Evolutionary conservation across 768 basidiomycete genomes (phyloP).

Genomic region (Macrolepiota albuminosa): DNA sequence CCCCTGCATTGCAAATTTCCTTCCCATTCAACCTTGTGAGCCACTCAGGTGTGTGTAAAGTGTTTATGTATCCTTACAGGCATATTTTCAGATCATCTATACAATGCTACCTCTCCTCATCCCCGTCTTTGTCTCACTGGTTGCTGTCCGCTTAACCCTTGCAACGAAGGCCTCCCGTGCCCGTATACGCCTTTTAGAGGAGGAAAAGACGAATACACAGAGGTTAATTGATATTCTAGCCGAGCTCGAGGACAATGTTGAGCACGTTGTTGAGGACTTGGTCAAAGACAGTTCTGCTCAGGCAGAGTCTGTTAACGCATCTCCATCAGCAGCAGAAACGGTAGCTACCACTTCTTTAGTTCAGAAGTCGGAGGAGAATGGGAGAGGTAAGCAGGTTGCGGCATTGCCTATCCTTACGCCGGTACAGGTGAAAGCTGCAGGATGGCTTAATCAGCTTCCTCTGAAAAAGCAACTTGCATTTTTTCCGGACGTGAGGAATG

Average conservation of each 20-base stretch:
- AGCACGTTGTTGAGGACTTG: constrained; percentile 56
- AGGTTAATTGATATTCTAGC: constrained; percentile 55
- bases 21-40: constrained; percentile 75
- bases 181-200: constrained; percentile 63
- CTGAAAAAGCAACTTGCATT: constrained; percentile 69
- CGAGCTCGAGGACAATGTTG: constrained; percentile 55
- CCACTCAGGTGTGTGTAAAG: not conserved
- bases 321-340: not conserved
- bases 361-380: not conserved
- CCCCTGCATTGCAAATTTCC: constrained; percentile 50
- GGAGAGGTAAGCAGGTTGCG: constrained; percentile 3
- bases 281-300: constrained; percentile 35
- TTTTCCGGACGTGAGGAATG: constrained; percentile 53
- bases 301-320: constrained; percentile 15
- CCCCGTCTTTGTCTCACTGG: constrained; percentile 50
- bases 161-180: constrained; percentile 55
- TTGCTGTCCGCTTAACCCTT: constrained; percentile 52
- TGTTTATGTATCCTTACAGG: constrained; percentile 2
- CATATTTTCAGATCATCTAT: constrained; percentile 41
- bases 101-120: constrained; percentile 59
- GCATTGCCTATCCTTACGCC: constrained; percentile 47
- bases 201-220: constrained; percentile 40
- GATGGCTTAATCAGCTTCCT: constrained; percentile 63
- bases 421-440: constrained; percentile 52
- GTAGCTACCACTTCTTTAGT: not conserved